Evolutionary conservation across 2,329 filamentous ascomycete species (phyloP).

Genomic region (Fusarium camptoceras): DNA sequence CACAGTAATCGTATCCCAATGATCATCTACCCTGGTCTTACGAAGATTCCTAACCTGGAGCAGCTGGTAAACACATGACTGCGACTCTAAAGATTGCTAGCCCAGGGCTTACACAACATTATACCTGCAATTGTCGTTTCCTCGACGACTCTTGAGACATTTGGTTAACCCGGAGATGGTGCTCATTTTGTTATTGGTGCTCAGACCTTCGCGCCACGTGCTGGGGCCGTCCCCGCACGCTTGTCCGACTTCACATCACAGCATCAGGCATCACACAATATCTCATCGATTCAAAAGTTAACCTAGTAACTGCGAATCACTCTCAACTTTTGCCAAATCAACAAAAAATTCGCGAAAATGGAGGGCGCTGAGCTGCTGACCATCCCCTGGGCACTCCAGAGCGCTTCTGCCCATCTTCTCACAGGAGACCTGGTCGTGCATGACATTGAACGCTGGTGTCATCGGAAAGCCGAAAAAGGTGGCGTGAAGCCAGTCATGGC

Average conservation of each 20-base stretch:
- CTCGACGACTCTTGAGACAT: not conserved
- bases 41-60: not conserved
- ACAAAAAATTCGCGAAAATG: not conserved
- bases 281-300: not conserved
- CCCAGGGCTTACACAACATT: not conserved
- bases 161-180: not conserved
- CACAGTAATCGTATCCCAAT: no score
- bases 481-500: not conserved
- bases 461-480: not conserved
- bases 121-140: not conserved
- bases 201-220: not conserved
- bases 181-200: not conserved
- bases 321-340: not conserved
- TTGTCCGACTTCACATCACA: accelerated
- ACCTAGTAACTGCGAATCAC: not conserved
- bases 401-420: not conserved
- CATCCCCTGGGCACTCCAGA: not conserved
- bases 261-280: accelerated
- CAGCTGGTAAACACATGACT: not conserved
- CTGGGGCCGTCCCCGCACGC: accelerated
- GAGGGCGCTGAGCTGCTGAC: not conserved
- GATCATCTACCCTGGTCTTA: no score
- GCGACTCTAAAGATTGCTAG: not conserved
- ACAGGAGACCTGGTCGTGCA: not conserved
- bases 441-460: slow-evolving; percentile 6